phyloP scores from a whole-genome alignment of 768 basidiomycete species.

The Amanita pallidorosea region DNA sequence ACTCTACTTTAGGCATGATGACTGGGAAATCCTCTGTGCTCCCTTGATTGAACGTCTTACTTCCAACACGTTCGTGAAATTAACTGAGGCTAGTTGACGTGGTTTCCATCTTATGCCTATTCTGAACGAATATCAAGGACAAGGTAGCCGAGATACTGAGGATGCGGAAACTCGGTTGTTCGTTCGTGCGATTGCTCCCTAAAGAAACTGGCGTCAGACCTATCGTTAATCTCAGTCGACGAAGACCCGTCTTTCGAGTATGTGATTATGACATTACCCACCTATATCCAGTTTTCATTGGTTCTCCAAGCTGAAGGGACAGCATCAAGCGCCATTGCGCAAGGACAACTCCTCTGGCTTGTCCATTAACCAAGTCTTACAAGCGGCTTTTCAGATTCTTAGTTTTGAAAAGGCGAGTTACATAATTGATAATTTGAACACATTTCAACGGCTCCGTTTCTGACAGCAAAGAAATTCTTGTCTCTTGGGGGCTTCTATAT shows the following conservation, averaged over 20 bases:
- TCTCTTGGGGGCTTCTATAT: constrained; percentile 72
- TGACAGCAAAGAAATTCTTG: constrained; percentile 48
- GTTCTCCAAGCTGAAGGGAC: constrained; percentile 1
- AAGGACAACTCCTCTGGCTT: constrained; percentile 18
- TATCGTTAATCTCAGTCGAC: constrained; percentile 78
- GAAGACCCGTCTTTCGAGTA: constrained; percentile 22
- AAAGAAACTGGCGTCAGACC: constrained; percentile 94
- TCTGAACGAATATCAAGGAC: constrained; percentile 24
- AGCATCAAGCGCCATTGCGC: neutral
- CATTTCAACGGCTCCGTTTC: neutral
- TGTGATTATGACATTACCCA: neutral
- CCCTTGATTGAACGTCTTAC: constrained; percentile 76
- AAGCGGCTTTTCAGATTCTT: constrained; percentile 77
- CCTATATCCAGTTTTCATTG: neutral
- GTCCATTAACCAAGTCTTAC: constrained; percentile 84
- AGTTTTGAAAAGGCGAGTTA: constrained; percentile 71
- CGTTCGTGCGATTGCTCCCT: constrained; percentile 81
- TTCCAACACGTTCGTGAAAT: constrained; percentile 54
- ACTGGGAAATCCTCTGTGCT: constrained; percentile 77
- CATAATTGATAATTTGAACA: neutral
- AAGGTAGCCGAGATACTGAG: constrained; percentile 58
- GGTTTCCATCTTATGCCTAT: neutral
- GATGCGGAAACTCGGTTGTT: constrained; percentile 71
- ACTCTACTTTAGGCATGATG: constrained; percentile 90
- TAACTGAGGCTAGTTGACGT: constrained; percentile 43